Evolutionary conservation across 805 yeast species (phyloP).

Genomic region (Zygosaccharomyces bailii): DNA sequence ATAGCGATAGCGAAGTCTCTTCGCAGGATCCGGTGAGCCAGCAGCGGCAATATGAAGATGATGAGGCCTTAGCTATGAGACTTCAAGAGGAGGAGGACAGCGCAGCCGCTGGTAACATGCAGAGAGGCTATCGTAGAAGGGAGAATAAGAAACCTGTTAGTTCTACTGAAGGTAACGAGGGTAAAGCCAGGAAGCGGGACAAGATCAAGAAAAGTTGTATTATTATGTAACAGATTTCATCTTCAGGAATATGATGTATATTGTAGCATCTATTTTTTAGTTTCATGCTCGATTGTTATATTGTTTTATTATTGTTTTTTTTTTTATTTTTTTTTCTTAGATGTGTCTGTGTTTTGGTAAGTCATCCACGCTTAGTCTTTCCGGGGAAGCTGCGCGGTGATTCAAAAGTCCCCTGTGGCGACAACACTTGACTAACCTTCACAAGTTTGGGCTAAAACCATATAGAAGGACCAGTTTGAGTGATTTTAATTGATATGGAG

Average conservation of each 20-base stretch:
- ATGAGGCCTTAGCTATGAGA: conserved; percentile 43
- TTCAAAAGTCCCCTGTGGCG: conserved; percentile 10
- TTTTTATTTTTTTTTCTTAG: background rate
- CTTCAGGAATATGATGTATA: too few relatives aligned
- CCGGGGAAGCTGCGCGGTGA: conserved; percentile 1
- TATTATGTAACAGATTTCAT: conserved; percentile 11
- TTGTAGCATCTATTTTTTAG: too few relatives aligned
- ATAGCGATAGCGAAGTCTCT: conserved; percentile 9
- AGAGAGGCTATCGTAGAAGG: conserved; percentile 32
- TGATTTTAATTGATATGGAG: conserved; percentile 9
- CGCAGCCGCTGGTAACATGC: conserved; percentile 45
- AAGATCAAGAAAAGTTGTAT: conserved; percentile 17
- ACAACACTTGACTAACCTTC: background rate
- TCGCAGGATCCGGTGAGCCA: conserved; percentile 4
- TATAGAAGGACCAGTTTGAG: background rate
- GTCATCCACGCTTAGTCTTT: background rate
- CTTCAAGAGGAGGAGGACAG: conserved; percentile 58
- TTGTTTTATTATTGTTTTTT: background rate
- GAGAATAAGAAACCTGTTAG: conserved; percentile 1
- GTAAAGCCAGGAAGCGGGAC: conserved; percentile 11
- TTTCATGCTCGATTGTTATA: background rate
- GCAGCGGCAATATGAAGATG: conserved; percentile 30
- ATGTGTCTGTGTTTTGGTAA: background rate
- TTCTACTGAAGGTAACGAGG: conserved; percentile 2
- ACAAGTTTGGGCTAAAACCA: background rate